These are phyloP conservation scores for Macrotyloma uniflorum DNA, from an alignment of 306 rosid genomes.

Conservation along the genomic window DNA sequence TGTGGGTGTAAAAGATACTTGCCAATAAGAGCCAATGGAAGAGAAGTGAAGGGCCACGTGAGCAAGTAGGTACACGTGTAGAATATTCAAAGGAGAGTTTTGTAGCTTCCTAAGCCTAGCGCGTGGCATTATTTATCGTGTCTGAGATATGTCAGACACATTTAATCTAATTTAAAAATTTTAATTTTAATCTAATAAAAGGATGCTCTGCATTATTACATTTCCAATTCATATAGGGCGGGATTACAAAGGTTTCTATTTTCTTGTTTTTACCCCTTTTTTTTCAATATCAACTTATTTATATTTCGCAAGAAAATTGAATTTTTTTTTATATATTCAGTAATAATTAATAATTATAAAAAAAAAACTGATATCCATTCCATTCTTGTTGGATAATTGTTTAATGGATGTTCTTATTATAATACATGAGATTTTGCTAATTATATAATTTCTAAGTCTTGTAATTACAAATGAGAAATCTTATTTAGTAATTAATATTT, in stretches of 20 bases:
- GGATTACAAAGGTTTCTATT: background rate
- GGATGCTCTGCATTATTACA: background rate
- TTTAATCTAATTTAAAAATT: background rate
- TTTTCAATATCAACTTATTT: too few species aligned
- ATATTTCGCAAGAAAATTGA: too few species aligned
- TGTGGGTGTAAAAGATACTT: background rate
- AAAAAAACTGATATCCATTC: too few species aligned
- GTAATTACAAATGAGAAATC: too few species aligned
- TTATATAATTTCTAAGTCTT: too few species aligned
- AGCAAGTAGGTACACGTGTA: background rate
- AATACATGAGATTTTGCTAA: too few species aligned
- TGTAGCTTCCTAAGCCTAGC: background rate
- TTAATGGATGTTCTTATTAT: too few species aligned
- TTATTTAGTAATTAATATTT: too few species aligned
- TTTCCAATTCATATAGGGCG: background rate
- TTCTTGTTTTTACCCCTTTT: background rate
- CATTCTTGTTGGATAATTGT: too few species aligned
- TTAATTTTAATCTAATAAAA: background rate
- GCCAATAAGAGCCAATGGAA: constrained; percentile 11
- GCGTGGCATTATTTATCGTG: constrained; percentile 5
- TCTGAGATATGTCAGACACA: constrained; percentile 30
- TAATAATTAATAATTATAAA: too few species aligned
- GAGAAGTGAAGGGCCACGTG: constrained; percentile 2
- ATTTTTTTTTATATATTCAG: too few species aligned
- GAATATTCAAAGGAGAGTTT: background rate